Evolutionary conservation across 2,329 filamentous ascomycete genomes (phyloP).

Genomic region (Sclerotinia glacialis): DNA sequence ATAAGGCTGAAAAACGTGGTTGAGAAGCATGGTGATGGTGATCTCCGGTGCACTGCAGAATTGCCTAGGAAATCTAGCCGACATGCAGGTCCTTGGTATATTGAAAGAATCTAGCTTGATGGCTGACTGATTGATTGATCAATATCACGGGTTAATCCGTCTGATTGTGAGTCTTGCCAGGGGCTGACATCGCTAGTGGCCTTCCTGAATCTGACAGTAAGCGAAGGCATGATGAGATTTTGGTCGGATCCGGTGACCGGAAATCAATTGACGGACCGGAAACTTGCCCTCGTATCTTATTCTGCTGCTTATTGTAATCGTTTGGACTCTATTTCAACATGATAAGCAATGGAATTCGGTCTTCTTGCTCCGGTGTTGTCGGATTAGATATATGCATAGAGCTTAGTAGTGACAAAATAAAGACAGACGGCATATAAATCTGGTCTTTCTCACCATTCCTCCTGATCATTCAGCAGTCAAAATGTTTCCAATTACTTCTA

Average conservation of each 20-base stretch:
- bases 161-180: not conserved
- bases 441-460: conserved; percentile 2
- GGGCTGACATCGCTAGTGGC: conserved; percentile 1
- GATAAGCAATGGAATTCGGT: not conserved
- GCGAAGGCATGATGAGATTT: not conserved
- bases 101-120: not conserved
- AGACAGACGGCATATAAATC: conserved; percentile 11
- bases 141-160: not conserved
- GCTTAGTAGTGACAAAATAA: not conserved
- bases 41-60: conserved; percentile 1
- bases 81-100: not conserved
- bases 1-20: conserved; percentile 15
- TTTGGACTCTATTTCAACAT: not conserved
- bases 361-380: conserved; percentile 7
- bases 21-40: conserved; percentile 5
- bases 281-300: not conserved
- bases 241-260: conserved; percentile 17
- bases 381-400: conserved; percentile 2
- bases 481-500: conserved; percentile 14
- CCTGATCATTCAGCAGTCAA: conserved; percentile 7
- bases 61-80: not conserved
- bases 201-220: conserved; percentile 18
- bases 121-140: not conserved
- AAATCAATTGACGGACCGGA: not conserved
- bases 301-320: conserved; percentile 2